phyloP scores from a whole-genome alignment of 495 filamentous ascomycete genomes.

The Cercophora scortea region DNA sequence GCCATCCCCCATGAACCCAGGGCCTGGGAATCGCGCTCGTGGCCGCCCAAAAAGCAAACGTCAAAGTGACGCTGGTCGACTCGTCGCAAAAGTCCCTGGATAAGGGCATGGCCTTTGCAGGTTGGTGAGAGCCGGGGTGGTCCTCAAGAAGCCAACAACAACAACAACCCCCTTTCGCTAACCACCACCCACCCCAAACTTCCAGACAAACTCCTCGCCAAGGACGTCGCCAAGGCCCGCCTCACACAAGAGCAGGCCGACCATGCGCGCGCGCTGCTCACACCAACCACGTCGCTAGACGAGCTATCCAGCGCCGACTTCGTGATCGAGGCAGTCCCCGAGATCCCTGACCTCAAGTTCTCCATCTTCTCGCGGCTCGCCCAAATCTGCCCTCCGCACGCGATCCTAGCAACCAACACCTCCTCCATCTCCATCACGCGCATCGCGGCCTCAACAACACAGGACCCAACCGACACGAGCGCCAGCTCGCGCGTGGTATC shows the following conservation, averaged over 20 bases:
- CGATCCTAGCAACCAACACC: slow-evolving; percentile 94
- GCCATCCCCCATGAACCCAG: too few relatives aligned
- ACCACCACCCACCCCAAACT: not conserved
- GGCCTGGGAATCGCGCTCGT: slow-evolving; percentile 95
- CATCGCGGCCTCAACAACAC: slow-evolving; percentile 78
- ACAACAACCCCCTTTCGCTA: not conserved
- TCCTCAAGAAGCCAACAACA: not conserved
- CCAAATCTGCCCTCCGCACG: slow-evolving; percentile 72
- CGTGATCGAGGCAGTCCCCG: slow-evolving; percentile 94
- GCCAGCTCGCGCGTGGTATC: slow-evolving; percentile 83
- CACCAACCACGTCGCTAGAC: slow-evolving; percentile 64
- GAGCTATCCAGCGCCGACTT: slow-evolving; percentile 85
- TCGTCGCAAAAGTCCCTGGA: slow-evolving; percentile 78
- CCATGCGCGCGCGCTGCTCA: slow-evolving; percentile 57
- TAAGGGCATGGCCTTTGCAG: slow-evolving; percentile 86
- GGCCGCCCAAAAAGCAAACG: slow-evolving; percentile 73
- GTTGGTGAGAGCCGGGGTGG: slow-evolving; percentile 32
- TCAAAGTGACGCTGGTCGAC: slow-evolving; percentile 85
- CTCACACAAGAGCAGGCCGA: slow-evolving; percentile 74
- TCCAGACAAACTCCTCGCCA: slow-evolving; percentile 81
- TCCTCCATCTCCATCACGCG: slow-evolving; percentile 95
- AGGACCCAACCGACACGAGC: slow-evolving; percentile 67
- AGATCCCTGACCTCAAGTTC: slow-evolving; percentile 80
- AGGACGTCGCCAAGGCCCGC: slow-evolving; percentile 78
- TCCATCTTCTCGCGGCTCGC: slow-evolving; percentile 82